Evolutionary conservation across 179 eudicot species (phyloP), one percentile per base, ranked within the genome.

Genomic region (Spinacia oleracea): DNA sequence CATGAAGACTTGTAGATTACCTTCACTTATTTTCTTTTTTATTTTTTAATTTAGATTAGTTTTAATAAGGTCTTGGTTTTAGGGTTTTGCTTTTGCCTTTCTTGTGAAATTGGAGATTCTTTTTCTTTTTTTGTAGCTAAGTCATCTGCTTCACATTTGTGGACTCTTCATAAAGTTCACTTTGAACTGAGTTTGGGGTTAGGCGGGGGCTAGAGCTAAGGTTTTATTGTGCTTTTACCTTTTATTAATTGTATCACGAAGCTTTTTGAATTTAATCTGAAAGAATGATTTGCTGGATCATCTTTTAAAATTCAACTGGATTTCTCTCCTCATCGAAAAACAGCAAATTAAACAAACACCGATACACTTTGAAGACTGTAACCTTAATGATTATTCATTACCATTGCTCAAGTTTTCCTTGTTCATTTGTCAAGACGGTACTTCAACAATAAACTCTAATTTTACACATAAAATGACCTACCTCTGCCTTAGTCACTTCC

Each of bases 401-500:
- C 14, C 18, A 7, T 62, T 63, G 3, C 2, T 5, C 18, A 34
- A 50, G 50, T n/a, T 74, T 16, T 25, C 7, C n/a, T 65, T 12
- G 58, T 53, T 53, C 58, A 53, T 11, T 42, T 59, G 59, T 58
- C 23, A 45, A 46, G 72, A 59, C 70, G 69, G 45, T 42, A 68
- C 51, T 68, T 68, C 25, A 79, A 29, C 8, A 2, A 14, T 16
- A 45, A n/a, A 59, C 20, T 31, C 27, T 38, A 43, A 55, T 7
- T 51, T 74, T 45, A 46, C 67, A 29, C n/a, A 69, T 48, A 62
- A 29, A 34, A 65, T 58, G 20, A 75, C n/a, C 78, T 69, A 93
- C 99, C 91, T 96, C 97, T 53, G 85, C 87, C 77, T 90, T 85
- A 16, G 86, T 89, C 74, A 93, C 96, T 82, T 96, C 97, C 84